Evolutionary conservation across 208 protist genomes (phyloP).

Genomic region (Crithidia expoeki): DNA sequence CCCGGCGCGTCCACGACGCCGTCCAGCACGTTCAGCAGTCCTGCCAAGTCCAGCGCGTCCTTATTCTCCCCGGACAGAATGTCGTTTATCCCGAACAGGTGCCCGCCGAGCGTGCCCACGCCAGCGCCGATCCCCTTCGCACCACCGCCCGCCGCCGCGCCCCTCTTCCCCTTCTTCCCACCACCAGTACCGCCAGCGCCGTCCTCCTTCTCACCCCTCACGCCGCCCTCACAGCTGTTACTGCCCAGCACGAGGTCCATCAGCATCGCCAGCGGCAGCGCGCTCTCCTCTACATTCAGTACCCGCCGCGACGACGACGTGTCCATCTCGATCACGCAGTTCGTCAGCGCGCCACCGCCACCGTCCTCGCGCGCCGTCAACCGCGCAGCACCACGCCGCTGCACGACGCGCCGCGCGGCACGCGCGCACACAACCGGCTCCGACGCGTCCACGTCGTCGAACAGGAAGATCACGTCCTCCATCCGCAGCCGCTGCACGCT

Average conservation of each 20-base stretch:
- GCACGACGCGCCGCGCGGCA: constrained; percentile 38
- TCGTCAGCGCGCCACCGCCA: constrained; percentile 25
- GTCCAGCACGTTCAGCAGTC: constrained; percentile 90
- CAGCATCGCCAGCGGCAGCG: constrained; percentile 28
- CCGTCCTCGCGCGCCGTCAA: constrained; percentile 28
- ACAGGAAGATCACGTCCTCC: constrained; percentile 86
- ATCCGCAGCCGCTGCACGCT: constrained; percentile 42
- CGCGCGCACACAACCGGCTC: constrained; percentile 75
- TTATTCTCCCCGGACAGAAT: constrained; percentile 26
- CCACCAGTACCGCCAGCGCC: not conserved
- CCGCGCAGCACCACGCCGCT: constrained; percentile 26
- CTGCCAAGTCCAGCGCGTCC: constrained; percentile 83
- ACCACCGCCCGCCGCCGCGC: not conserved
- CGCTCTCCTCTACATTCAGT: constrained; percentile 11
- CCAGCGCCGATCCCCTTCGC: not conserved
- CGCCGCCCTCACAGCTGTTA: too few species aligned
- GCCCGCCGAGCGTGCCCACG: constrained; percentile 3
- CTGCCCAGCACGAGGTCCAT: constrained; percentile 19
- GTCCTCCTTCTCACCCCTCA: not conserved
- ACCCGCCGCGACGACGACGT: constrained; percentile 28
- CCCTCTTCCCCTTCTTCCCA: constrained; percentile 1
- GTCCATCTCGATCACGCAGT: constrained; percentile 30
- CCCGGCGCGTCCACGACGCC: constrained; percentile 88
- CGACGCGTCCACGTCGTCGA: constrained; percentile 83
- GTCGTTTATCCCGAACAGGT: constrained; percentile 19